phyloP scores from a whole-genome alignment of 495 filamentous ascomycete species.

The Aspergillus nidulans region DNA sequence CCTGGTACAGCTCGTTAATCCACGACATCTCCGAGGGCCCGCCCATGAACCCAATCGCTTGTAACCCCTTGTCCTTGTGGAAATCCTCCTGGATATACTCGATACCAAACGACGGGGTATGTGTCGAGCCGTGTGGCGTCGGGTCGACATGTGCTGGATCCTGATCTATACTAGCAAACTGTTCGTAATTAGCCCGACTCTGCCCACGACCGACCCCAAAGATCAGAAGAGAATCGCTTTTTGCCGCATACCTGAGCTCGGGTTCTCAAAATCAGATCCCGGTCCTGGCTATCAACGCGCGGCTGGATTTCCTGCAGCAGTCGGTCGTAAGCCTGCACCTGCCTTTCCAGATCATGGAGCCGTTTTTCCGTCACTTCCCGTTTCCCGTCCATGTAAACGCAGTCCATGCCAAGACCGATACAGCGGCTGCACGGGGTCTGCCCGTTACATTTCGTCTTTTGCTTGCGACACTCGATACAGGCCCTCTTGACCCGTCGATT shows the following conservation, averaged over 20 bases:
- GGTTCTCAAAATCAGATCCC: slow-evolving; percentile 31
- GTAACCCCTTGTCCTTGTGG: slow-evolving; percentile 46
- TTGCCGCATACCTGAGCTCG: slow-evolving; percentile 25
- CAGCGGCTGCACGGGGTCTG: slow-evolving; percentile 57
- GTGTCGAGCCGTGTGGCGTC: slow-evolving; percentile 14
- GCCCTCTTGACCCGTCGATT: slow-evolving; percentile 48
- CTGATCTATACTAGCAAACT: background rate
- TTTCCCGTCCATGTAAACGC: slow-evolving; percentile 55
- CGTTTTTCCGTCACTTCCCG: slow-evolving; percentile 54
- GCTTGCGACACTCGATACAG: slow-evolving; percentile 70
- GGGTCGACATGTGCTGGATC: background rate
- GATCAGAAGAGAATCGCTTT: slow-evolving; percentile 1
- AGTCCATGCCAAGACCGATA: slow-evolving; percentile 42
- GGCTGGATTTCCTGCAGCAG: slow-evolving; percentile 34
- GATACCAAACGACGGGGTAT: slow-evolving; percentile 39
- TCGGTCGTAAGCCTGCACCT: slow-evolving; percentile 33
- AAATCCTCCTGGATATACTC: slow-evolving; percentile 58
- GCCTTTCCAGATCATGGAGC: slow-evolving; percentile 34
- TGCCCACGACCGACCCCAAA: too few relatives aligned
- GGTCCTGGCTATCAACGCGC: slow-evolving; percentile 26
- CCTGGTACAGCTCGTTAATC: slow-evolving; percentile 47
- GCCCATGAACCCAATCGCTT: slow-evolving; percentile 56
- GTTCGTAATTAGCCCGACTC: background rate
- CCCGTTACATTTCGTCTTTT: slow-evolving; percentile 62
- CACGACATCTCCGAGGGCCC: slow-evolving; percentile 60